Base-by-base conservation (phyloP, 2,329 filamentous ascomycete species). In the Clonostachys rhizophaga region DNA sequence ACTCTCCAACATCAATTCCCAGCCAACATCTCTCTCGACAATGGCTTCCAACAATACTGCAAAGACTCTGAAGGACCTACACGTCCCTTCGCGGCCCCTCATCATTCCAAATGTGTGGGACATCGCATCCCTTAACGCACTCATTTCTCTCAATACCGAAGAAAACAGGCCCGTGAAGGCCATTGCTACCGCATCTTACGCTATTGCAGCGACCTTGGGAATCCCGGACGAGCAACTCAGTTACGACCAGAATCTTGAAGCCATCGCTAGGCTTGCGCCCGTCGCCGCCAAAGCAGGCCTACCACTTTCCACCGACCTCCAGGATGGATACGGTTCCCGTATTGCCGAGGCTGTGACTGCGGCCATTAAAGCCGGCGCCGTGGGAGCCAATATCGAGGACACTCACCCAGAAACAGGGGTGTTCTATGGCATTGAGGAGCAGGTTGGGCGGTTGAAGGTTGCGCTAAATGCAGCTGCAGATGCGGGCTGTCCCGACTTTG, bases 361-460 rank as follows among this genome's bases (percentile, higher is more conserved):
- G 3, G 65, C 75, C 1, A 70, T 84, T n/a, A 57, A 66, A 4
- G 49, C 73, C 0, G 81, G 80, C 1, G 79, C 69, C 0, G 75
- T 76, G 2, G 80, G 81, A 0, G 74, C 72, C 43, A 85, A 85
- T 54, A 67, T 85, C 4, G 81, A 84, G 50, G 81, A 85, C 47
- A 68, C 60, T 43, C 58, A 64, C 18, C 64, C 62, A 5, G 57
- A 59, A 1, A 58, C 55, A 54, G 47, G 69, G 65, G 52, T 58
- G 67, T 53, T 71, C 57, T 60, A 60, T 40, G 44, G 59, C 0
- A 46, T 74, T 1, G 69, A 72, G 0, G 71, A 71, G 14, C 77
- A 80, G n/a, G 69, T 70, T 0, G 57, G 59, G 1, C 66, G 80
- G 1, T 67, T 85, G 14, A 59, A 62, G 42, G 50, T 54, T 0